Base-by-base conservation (phyloP, 352 stramenopile genomes). In the Phytophthora megakarya region DNA sequence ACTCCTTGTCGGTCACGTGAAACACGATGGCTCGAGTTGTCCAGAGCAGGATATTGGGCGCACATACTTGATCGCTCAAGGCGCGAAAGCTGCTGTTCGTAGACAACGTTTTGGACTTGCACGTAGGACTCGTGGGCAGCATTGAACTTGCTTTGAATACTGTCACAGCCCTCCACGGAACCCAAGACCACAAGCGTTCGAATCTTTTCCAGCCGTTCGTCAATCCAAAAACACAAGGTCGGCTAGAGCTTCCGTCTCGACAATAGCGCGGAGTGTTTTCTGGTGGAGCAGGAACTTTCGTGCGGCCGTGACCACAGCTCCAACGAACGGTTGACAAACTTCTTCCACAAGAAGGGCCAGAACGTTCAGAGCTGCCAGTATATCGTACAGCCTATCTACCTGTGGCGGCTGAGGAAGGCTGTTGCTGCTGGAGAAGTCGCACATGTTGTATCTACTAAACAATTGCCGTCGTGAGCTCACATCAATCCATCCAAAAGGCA, bases 351-450 rank as follows among this genome's bases (percentile, higher is more conserved):
- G 33, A 5, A 39, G 33, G 16, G 32, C 11, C 3, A 57, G 21
- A 46, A 12, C 16, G 23, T 46, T 1, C 9, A 57, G 26, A 32
- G 26, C 26, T 10, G 19, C 49, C 12, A n/a, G 0, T 2, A 47
- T 38, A 15, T 38, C 28, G 16, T 51, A 23, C 11, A 51, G 11
- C 7, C 25, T 0, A 25, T 51, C 15, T 3, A 25, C 26, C 28
- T 13, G 23, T 39, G 11, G 0, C 15, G 44, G 26, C 16, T 22
- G 44, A 16, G 32, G 56, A 5, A 57, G 22, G 2, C 9, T 28
- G 13, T 45, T 64, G 9, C 44, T 64, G 7, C 5, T 44, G 6
- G 45, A 64, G 12, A 64, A 64, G 26, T 46, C 46, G 13, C 44
- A 56, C 37, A 43, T 55, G 22, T 56, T n/a, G 10, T 33, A 52